Percentiles rank a stretch among this genome's conserved stretches.
Evolutionary conservation across 257 asterid species (phyloP).

Genomic region (Avicennia marina): DNA sequence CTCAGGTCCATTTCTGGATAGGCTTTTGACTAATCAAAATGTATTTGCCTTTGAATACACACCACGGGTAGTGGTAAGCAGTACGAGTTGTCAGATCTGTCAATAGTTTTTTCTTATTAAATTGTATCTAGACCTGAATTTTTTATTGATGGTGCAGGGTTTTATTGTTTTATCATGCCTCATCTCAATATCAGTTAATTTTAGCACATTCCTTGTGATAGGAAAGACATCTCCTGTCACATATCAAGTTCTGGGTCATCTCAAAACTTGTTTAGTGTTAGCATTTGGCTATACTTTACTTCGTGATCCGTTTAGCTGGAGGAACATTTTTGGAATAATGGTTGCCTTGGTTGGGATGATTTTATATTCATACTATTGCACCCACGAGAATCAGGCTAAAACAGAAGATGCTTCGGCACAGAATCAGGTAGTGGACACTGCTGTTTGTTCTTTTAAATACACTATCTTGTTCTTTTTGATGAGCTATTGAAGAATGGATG

Average conservation of each 20-base stretch:
- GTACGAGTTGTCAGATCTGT: not conserved
- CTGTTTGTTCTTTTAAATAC: not conserved
- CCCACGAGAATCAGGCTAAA: constrained; percentile 43
- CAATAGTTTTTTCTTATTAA: constrained; percentile 8
- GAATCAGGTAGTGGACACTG: constrained; percentile 46
- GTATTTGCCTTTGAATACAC: constrained; percentile 60
- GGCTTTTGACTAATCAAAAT: constrained; percentile 46
- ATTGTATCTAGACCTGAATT: constrained; percentile 8
- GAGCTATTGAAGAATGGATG: not conserved
- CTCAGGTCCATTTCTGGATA: constrained; percentile 64
- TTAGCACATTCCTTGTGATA: constrained; percentile 66
- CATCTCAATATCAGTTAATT: constrained; percentile 60
- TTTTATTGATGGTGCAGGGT: constrained; percentile 27
- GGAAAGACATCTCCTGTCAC: constrained; percentile 76
- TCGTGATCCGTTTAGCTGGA: constrained; percentile 63
- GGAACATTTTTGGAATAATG: constrained; percentile 53
- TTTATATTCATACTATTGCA: constrained; percentile 50
- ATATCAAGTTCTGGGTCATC: constrained; percentile 74
- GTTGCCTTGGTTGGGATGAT: constrained; percentile 53
- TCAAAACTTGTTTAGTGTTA: constrained; percentile 61
- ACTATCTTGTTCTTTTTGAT: not conserved
- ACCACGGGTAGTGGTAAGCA: constrained; percentile 48
- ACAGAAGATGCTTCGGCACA: constrained; percentile 33
- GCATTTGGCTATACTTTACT: constrained; percentile 57
- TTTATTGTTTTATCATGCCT: constrained; percentile 58